These are phyloP conservation scores for Gentiana dahurica DNA, from an alignment of 257 asterid genomes.

Conservation along the genomic window DNA sequence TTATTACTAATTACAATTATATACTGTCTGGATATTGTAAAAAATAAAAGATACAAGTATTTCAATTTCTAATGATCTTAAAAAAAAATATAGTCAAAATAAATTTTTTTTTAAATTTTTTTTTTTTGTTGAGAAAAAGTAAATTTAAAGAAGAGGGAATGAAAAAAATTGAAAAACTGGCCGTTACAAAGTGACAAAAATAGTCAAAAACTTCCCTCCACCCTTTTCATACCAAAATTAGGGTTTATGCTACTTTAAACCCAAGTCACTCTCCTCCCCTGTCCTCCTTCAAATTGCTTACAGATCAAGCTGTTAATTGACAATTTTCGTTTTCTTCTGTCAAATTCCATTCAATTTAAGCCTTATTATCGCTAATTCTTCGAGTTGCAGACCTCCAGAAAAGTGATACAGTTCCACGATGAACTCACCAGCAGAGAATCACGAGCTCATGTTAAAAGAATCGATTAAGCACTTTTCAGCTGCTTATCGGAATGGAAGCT, in stretches of 20 bases:
- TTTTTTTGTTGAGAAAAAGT: too few species aligned
- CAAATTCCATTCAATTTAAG: not conserved
- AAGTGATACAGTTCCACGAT: constrained; percentile 12
- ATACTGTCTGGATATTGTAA: too few species aligned
- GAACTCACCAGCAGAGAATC: constrained; percentile 25
- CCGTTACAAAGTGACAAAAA: constrained; percentile 13
- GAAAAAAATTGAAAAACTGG: constrained; percentile 15
- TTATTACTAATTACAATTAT: too few species aligned
- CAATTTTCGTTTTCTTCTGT: too few species aligned
- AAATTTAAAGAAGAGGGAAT: too few species aligned
- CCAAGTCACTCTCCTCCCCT: not conserved
- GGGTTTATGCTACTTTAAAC: constrained; percentile 17
- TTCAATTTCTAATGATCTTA: too few species aligned
- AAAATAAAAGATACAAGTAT: too few species aligned
- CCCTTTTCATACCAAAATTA: not conserved
- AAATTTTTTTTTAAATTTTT: too few species aligned
- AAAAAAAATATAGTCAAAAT: too few species aligned
- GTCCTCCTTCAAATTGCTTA: not conserved
- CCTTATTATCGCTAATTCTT: not conserved
- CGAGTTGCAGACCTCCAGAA: not conserved
- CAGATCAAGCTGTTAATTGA: too few species aligned
- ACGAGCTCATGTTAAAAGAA: constrained; percentile 52
- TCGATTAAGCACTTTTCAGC: constrained; percentile 57
- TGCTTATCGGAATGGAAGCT: constrained; percentile 40
- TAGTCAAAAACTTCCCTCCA: constrained; percentile 14